Evolutionary conservation across 208 protist species (phyloP), one percentile per base, ranked within the genome.

Genomic region (Trypanosoma cruzi): DNA sequence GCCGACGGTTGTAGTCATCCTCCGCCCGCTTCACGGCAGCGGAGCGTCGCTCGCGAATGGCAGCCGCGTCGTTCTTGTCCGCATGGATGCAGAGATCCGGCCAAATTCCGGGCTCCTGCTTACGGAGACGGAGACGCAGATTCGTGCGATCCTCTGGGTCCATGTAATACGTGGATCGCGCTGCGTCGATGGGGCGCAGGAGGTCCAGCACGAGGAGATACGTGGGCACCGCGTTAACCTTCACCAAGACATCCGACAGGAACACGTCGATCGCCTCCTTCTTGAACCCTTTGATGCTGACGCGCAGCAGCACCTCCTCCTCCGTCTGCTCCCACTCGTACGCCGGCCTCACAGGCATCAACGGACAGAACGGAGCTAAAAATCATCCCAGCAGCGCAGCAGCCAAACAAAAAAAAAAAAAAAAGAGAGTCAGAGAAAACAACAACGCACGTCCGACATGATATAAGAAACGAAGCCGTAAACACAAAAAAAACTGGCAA

Each of bases 181-280:
- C 60, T 2, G 75, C 64, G 56, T 90, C 80, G 42, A 97, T 76
- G 24, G 66, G 68, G 76, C 95, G 85, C 26, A 95, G 71, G 10
- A 96, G 81, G 52, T 97, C 93, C n/a, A 95, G 78, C n/a, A 74
- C 53, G 10, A 96, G 82, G 22, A 97, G 79, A 68, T 96, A 96
- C 32, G 85, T 89, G 0, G 93, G 91, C 2, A 82, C 63, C 0
- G 89, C 90, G 59, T 96, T 96, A 4, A 94, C 80, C 74, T 96
- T 97, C 16, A 95, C 83, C 32, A 86, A 95, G 4, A 90, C 34
- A 63, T 93, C 85, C 13, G 88, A 82, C 34, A 96, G 72, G 44
- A 95, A 86, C 8, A 97, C 86, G 78, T 96, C 86, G 31, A 97
- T 87, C 0, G 80, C 67, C n/a, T 95, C 89, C 42, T 81, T 82